Percentiles rank a stretch among this genome's conserved stretches.
These are phyloP conservation scores for Zoysia matrella DNA, from an alignment of 202 grass and related monocot genomes.

Conservation along the genomic window DNA sequence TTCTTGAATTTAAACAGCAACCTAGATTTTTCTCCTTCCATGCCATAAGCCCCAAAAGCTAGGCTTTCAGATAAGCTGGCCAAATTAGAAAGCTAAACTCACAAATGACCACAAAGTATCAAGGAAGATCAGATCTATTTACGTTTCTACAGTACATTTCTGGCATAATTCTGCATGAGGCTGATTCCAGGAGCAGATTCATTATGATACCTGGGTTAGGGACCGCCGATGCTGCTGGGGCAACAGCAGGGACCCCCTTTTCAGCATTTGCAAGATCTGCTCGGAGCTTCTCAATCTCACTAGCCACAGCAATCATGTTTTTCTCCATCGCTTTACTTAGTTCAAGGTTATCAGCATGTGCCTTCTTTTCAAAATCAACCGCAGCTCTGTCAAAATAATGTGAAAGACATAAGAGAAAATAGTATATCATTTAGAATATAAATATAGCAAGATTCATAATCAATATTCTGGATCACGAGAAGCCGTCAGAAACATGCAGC, in stretches of 20 bases:
- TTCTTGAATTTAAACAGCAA: not conserved
- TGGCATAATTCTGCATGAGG: not conserved
- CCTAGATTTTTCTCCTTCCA: not conserved
- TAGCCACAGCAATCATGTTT: slow-evolving; percentile 70
- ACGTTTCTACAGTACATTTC: not conserved
- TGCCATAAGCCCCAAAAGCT: not conserved
- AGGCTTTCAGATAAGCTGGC: not conserved
- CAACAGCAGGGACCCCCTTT: slow-evolving; percentile 51
- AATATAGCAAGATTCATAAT: not conserved
- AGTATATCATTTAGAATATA: not conserved
- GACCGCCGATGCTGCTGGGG: slow-evolving; percentile 46
- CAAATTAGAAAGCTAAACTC: not conserved
- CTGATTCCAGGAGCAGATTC: slow-evolving; percentile 13
- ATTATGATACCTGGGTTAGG: slow-evolving; percentile 58
- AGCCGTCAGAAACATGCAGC: not conserved
- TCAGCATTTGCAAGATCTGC: slow-evolving; percentile 76
- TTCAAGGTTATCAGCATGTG: slow-evolving; percentile 82
- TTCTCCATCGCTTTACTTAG: slow-evolving; percentile 89
- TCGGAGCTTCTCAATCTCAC: slow-evolving; percentile 85
- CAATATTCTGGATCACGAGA: not conserved
- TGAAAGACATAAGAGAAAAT: slow-evolving; percentile 30
- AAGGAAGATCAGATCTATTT: not conserved
- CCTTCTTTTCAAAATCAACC: slow-evolving; percentile 95
- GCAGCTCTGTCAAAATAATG: slow-evolving; percentile 68
- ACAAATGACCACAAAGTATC: slow-evolving; percentile 5